Base-by-base conservation (phyloP, 2,329 filamentous ascomycete genomes). In the Ceratocystis cacaofunesta region DNA sequence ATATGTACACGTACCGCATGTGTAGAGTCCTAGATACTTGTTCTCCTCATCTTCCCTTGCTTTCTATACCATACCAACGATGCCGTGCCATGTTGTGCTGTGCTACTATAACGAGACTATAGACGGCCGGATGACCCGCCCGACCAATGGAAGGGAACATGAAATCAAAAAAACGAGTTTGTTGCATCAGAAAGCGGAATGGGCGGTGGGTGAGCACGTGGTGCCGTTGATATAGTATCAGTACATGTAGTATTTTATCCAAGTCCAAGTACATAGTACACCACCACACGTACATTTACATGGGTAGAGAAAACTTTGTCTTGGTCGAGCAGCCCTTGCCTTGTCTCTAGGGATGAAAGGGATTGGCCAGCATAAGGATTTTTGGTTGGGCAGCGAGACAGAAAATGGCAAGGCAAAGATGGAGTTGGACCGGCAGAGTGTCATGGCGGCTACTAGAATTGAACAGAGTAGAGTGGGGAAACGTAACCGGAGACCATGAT, bases 321-420 rank as follows among this genome's bases (percentile, higher is more conserved):
- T 50, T 19, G 48, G 44, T 15, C 3, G 17, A 19, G 10, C 36
- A 41, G 36, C 36, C 36, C 36, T 41, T 48, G n/a, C 44, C 44
- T 48, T 48, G 50, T 25, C 12, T 55, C 50, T 15, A 55, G 50
- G 19, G 12, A 22, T 55, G 22, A 6, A 57, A 57, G 52, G 50
- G 50, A 57, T 32, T 25, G 22, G 19, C 22, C 22, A 22, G 52
- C 22, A 57, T 57, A 8, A 57, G 52, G 52, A 57, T 57, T 57
- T 15, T 50, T 57, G 52, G 52, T 57, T 57, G 25, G 52, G 52
- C 52, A 57, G 52, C 52, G 52, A 57, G 52, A 57, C 52, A 30
- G 6, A 50, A 25, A 50, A 19, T 19, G 10, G n/a, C 10, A 50
- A 12, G 36, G 36, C 10, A 57, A 57, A n/a, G 22, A 57, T 32